phyloP scores from a whole-genome alignment of 371 early-diverging fungal genomes.

The Mucor velutinosus region DNA sequence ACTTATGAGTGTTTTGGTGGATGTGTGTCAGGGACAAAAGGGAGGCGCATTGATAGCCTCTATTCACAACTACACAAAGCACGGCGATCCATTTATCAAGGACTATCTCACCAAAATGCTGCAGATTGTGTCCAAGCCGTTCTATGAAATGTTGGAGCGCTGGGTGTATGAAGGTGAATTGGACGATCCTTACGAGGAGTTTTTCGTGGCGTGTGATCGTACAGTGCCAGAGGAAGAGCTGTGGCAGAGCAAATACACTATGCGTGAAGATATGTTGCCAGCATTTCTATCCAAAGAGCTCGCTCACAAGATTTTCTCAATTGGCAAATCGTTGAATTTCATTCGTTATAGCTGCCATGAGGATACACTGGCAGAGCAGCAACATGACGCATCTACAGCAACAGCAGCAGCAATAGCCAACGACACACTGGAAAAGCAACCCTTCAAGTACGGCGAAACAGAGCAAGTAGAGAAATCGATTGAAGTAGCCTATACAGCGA shows the following conservation, averaged over 20 bases:
- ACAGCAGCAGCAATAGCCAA: neutral
- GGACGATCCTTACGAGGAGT: constrained; percentile 92
- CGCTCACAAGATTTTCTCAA: constrained; percentile 88
- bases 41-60: constrained; percentile 85
- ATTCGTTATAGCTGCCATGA: constrained; percentile 86
- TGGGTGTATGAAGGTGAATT: constrained; percentile 97
- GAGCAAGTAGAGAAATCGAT: constrained; percentile 73
- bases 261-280: constrained; percentile 83
- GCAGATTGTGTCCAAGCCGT: constrained; percentile 81
- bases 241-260: constrained; percentile 81
- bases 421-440: constrained; percentile 15
- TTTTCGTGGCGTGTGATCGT: constrained; percentile 74
- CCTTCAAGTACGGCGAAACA: constrained; percentile 75
- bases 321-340: constrained; percentile 95
- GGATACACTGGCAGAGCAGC: constrained; percentile 36
- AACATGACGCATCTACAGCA: constrained; percentile 13
- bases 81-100: constrained; percentile 90
- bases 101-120: constrained; percentile 79
- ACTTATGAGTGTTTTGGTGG: constrained; percentile 69
- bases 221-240: constrained; percentile 67
- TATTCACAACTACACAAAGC: constrained; percentile 80
- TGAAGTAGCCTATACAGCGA: constrained; percentile 70
- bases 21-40: constrained; percentile 57
- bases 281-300: constrained; percentile 74
- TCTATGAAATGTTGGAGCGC: constrained; percentile 85